These are phyloP conservation scores for Phytopythium oedochilum DNA, from an alignment of 352 stramenopile species.

Conservation along the genomic window DNA sequence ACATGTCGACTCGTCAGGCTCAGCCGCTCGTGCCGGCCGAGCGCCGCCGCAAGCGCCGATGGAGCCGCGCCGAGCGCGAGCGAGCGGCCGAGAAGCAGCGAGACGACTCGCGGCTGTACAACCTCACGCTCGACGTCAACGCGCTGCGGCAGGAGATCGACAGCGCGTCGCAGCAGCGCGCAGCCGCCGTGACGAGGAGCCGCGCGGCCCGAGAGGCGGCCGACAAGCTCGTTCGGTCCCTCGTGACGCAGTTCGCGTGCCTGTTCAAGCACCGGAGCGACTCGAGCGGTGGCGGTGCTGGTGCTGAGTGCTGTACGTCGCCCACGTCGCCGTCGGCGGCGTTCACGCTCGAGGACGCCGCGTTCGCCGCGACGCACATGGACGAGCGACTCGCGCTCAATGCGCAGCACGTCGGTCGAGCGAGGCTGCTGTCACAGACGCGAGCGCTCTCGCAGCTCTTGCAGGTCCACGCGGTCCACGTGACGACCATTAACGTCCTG, in stretches of 20 bases:
- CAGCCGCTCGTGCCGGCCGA: neutral
- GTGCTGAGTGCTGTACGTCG: neutral
- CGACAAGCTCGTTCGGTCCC: neutral
- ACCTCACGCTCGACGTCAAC: conserved; percentile 27
- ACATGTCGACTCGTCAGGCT: too few species aligned
- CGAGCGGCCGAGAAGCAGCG: neutral
- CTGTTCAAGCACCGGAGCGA: neutral
- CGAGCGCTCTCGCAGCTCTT: neutral
- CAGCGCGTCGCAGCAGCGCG: neutral
- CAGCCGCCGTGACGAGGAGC: neutral
- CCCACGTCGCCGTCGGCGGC: neutral
- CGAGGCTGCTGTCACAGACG: neutral
- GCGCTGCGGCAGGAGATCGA: conserved; percentile 20
- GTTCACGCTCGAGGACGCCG: neutral
- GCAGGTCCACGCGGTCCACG: neutral
- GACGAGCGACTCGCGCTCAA: neutral
- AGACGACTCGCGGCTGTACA: conserved; percentile 16
- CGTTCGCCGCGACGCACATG: neutral
- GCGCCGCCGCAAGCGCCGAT: conserved; percentile 1
- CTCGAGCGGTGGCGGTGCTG: too few species aligned
- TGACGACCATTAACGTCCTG: neutral
- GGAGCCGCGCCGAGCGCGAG: conserved; percentile 3
- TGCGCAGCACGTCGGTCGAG: neutral
- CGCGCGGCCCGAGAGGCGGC: neutral
- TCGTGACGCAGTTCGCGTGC: neutral